Conservation (phyloP, 2,329 filamentous ascomycete species). For the Alternaria infectoria region DNA sequence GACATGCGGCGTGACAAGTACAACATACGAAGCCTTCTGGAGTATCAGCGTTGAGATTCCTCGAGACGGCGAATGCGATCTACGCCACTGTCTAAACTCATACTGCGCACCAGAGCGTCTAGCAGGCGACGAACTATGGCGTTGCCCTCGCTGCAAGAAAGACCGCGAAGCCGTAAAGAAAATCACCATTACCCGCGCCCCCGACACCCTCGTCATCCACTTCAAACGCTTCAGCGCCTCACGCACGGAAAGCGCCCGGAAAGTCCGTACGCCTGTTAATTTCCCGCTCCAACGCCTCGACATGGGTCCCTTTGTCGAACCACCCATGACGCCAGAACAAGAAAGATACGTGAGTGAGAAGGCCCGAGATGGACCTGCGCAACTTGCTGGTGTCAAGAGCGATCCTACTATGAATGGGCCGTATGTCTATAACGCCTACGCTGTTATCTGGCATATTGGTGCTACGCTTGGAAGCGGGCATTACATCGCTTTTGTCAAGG, state of each 20-base stretch:
- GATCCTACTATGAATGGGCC: slow-evolving; percentile 59
- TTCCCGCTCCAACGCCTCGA: slow-evolving; percentile 78
- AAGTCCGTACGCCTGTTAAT: slow-evolving; percentile 73
- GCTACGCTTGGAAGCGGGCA: slow-evolving; percentile 73
- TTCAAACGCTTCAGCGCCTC: slow-evolving; percentile 73
- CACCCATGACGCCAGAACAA: slow-evolving; percentile 49
- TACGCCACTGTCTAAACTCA: slow-evolving; percentile 72
- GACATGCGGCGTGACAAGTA: slow-evolving; percentile 67
- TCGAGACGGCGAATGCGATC: slow-evolving; percentile 64
- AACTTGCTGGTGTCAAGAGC: slow-evolving; percentile 43
- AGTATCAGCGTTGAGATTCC: slow-evolving; percentile 74
- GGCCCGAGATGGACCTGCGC: slow-evolving; percentile 31
- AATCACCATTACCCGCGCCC: slow-evolving; percentile 77
- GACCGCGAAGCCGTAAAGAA: slow-evolving; percentile 72
- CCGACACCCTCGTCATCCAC: slow-evolving; percentile 77
- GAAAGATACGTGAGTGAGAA: slow-evolving; percentile 46
- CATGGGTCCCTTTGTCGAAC: slow-evolving; percentile 66
- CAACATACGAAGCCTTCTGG: slow-evolving; percentile 74
- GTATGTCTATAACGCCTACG: slow-evolving; percentile 84
- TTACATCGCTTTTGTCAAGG: slow-evolving; percentile 71
- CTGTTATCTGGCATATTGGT: slow-evolving; percentile 79
- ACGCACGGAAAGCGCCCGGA: slow-evolving; percentile 63
- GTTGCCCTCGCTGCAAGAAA: slow-evolving; percentile 76
- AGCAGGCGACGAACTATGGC: slow-evolving; percentile 70
- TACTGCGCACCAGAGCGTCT: slow-evolving; percentile 73